phyloP scores from a whole-genome alignment of 495 filamentous ascomycete species.

The Beverwykella pulmonaria region DNA sequence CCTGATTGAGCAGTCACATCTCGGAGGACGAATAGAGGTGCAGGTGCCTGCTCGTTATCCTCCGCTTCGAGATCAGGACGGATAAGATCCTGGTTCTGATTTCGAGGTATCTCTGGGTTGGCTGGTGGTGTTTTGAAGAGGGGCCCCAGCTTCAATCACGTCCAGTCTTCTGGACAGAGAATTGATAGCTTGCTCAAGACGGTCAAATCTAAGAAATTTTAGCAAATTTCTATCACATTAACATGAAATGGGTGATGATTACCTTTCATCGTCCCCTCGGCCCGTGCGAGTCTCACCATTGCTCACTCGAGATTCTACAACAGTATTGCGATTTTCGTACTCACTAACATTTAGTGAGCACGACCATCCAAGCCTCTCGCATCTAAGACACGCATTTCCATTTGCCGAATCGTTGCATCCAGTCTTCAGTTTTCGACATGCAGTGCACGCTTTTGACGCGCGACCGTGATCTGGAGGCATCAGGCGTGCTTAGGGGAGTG shows the following conservation, averaged over 20 bases:
- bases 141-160: neutral
- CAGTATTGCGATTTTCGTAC: neutral
- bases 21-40: conserved; percentile 20
- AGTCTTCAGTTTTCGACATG: conserved; percentile 40
- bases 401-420: conserved; percentile 50
- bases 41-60: neutral
- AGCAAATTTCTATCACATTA: neutral
- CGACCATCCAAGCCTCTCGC: conserved; percentile 45
- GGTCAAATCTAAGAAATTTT: conserved; percentile 41
- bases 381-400: conserved; percentile 47
- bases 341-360: conserved; percentile 41
- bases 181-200: conserved; percentile 46
- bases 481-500: neutral
- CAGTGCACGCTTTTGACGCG: conserved; percentile 51
- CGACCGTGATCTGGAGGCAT: conserved; percentile 53
- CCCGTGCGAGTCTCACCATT: neutral
- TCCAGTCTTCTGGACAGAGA: conserved; percentile 7
- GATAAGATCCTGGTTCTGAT: neutral
- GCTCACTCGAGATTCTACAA: neutral
- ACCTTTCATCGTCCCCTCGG: neutral
- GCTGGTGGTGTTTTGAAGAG: neutral
- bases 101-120: neutral
- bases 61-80: neutral
- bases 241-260: neutral
- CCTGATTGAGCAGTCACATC: conserved; percentile 17